Conservation (phyloP, 1,139 yeast genomes). For the Geotrichum bryndzae region DNA sequence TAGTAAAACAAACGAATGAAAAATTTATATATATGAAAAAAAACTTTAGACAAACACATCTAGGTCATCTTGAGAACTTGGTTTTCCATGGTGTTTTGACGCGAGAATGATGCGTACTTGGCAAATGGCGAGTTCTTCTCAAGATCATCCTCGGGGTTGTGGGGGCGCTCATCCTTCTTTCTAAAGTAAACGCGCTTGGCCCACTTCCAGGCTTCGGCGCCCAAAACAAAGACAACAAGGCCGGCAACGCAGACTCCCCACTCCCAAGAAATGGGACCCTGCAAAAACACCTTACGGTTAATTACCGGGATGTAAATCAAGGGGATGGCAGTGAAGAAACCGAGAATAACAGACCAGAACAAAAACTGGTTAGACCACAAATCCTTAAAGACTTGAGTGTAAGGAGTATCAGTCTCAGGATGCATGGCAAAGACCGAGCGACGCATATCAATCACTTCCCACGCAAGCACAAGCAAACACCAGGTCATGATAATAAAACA, state of each 20-base stretch:
- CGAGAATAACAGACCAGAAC: slow-evolving; percentile 77
- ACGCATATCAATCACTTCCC: slow-evolving; percentile 81
- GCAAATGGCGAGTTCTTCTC: slow-evolving; percentile 61
- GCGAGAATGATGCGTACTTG: slow-evolving; percentile 54
- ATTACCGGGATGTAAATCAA: slow-evolving; percentile 84
- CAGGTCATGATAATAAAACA: slow-evolving; percentile 85
- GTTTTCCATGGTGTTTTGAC: slow-evolving; percentile 38
- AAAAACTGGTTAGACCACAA: slow-evolving; percentile 72
- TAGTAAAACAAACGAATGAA: neutral
- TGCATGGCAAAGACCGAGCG: slow-evolving; percentile 72
- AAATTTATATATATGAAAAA: neutral
- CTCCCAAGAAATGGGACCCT: slow-evolving; percentile 67
- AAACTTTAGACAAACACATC: neutral
- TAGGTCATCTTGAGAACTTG: slow-evolving; percentile 3
- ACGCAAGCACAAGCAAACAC: slow-evolving; percentile 80
- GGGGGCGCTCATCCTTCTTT: slow-evolving; percentile 32
- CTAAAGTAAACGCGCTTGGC: slow-evolving; percentile 54
- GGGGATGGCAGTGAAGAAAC: slow-evolving; percentile 71
- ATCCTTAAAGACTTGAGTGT: slow-evolving; percentile 55
- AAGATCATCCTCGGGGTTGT: slow-evolving; percentile 59
- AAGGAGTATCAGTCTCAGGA: slow-evolving; percentile 57
- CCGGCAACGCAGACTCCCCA: slow-evolving; percentile 77
- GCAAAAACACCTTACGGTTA: slow-evolving; percentile 70
- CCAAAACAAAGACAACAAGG: slow-evolving; percentile 51
- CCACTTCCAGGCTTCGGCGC: slow-evolving; percentile 65